Conservation (phyloP, 345 rosid genomes). For the Euclidium syriacum region DNA sequence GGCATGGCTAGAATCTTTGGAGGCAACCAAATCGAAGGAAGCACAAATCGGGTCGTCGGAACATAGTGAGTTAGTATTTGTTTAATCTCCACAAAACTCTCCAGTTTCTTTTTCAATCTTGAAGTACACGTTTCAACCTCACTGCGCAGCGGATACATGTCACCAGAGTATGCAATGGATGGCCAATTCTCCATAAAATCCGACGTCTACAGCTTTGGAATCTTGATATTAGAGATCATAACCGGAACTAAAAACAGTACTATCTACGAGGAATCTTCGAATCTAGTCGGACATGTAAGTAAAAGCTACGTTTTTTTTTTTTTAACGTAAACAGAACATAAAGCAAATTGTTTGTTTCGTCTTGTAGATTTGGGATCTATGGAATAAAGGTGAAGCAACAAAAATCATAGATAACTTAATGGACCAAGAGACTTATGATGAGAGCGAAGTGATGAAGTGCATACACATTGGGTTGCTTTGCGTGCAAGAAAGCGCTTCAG, state of each 20-base stretch:
- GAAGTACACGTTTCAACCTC: not conserved
- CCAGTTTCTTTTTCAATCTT: not conserved
- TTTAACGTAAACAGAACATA: not conserved
- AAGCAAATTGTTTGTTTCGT: not conserved
- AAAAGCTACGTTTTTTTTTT: not conserved
- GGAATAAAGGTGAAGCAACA: conserved; percentile 34
- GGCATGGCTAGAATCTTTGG: conserved; percentile 62
- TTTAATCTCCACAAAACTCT: not conserved
- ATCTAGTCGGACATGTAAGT: conserved; percentile 56
- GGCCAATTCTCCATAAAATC: conserved; percentile 64
- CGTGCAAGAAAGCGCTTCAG: conserved; percentile 52
- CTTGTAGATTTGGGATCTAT: conserved; percentile 51
- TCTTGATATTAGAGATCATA: conserved; percentile 56
- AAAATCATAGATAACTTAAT: conserved; percentile 35
- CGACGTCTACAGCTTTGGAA: conserved; percentile 65
- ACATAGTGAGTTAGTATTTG: conserved; percentile 47
- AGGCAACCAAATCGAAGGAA: conserved; percentile 43
- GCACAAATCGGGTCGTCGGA: conserved; percentile 55
- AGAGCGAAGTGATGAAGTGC: conserved; percentile 40
- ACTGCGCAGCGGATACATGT: conserved; percentile 58
- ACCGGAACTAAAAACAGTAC: conserved; percentile 40
- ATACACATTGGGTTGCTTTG: conserved; percentile 63
- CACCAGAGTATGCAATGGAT: conserved; percentile 74
- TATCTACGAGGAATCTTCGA: conserved; percentile 24
- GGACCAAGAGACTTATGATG: conserved; percentile 13